Evolutionary conservation across 441 rosid genomes (phyloP).

Genomic region (Aquilaria agallochum): DNA sequence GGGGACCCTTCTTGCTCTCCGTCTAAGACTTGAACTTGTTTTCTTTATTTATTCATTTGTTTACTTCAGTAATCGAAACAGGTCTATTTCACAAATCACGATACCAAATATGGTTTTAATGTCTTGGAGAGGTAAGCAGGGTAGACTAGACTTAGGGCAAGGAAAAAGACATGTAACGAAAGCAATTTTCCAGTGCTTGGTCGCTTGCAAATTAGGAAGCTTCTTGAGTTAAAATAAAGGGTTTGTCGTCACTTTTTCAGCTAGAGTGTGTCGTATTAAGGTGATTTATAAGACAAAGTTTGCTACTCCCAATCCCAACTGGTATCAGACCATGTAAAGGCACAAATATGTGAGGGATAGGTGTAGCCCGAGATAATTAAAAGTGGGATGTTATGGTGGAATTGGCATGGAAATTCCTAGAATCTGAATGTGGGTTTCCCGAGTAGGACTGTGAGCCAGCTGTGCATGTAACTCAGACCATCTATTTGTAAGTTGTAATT

Average conservation of each 20-base stretch:
- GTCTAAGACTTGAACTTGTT: too few species aligned
- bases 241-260: slow-evolving; percentile 3
- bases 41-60: slow-evolving; percentile 2
- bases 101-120: background rate
- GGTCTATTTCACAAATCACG: too few species aligned
- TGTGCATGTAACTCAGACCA: background rate
- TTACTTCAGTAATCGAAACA: too few species aligned
- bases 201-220: background rate
- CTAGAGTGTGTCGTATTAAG: slow-evolving; percentile 1
- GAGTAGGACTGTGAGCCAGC: slow-evolving; percentile 3
- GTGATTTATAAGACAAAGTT: slow-evolving; percentile 25
- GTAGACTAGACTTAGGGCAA: slow-evolving; percentile 13
- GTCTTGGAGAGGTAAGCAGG: slow-evolving; percentile 21
- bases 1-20: too few species aligned
- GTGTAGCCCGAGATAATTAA: slow-evolving; percentile 3
- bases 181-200: background rate
- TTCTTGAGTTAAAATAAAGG: background rate
- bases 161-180: too few species aligned
- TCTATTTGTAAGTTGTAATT: background rate
- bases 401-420: slow-evolving; percentile 10
- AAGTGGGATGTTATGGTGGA: background rate
- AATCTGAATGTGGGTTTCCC: slow-evolving; percentile 10
- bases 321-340: slow-evolving; percentile 11
- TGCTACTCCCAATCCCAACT: slow-evolving; percentile 30
- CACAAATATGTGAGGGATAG: slow-evolving; percentile 3